Evolutionary conservation across 2,329 filamentous ascomycete species (phyloP).

Genomic region (Bretziella fagacearum): DNA sequence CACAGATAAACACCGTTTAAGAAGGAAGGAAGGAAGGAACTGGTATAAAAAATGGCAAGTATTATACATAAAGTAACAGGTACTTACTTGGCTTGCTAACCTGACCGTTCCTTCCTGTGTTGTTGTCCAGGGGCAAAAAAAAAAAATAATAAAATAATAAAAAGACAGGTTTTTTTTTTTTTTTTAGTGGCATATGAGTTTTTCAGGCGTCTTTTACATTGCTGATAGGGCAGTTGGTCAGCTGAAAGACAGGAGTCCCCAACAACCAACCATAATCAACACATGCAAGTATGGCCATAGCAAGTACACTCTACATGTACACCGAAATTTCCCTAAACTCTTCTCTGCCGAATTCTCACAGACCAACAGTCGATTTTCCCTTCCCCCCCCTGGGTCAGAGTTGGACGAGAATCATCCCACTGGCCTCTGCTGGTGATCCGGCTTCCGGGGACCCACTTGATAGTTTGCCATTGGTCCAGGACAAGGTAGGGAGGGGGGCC

Average conservation of each 20-base stretch:
- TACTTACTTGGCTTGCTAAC: neutral
- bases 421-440: neutral
- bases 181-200: neutral
- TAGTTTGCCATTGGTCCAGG: neutral
- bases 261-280: neutral
- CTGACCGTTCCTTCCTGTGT: constrained; percentile 1
- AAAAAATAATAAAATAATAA: neutral
- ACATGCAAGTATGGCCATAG: too few species aligned
- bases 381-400: too few species aligned
- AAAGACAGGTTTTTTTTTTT: neutral
- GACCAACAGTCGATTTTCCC: too few species aligned
- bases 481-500: neutral
- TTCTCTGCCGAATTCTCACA: neutral
- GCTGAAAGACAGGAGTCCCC: too few species aligned
- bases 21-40: neutral
- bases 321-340: neutral
- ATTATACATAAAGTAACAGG: neutral
- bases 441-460: constrained; percentile 4
- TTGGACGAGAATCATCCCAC: constrained; percentile 8
- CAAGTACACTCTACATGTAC: neutral
- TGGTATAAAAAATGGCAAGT: neutral
- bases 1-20: neutral
- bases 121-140: neutral
- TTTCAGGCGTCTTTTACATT: neutral
- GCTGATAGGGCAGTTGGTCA: too few species aligned